A percentile compares a stretch with the other conserved stretches of the same genome.
These are phyloP conservation scores for Saturnispora saitoi DNA, from an alignment of 805 yeast species.

Conservation along the genomic window DNA sequence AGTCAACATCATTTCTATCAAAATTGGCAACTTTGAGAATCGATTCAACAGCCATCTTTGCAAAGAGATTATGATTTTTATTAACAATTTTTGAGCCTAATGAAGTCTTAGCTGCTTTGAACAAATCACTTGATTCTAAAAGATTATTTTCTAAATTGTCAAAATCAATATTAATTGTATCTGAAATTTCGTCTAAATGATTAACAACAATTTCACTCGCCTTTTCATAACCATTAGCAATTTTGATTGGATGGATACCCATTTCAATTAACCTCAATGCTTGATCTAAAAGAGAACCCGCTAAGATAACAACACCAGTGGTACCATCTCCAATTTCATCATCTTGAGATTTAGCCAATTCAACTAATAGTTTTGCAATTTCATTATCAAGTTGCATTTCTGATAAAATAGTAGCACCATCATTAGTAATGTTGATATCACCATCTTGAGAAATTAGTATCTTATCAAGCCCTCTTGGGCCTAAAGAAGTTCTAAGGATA, in stretches of 20 bases:
- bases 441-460: constrained; percentile 94
- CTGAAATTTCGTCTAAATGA: constrained; percentile 58
- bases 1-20: constrained; percentile 90
- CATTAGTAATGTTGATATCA: constrained; percentile 95
- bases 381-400: constrained; percentile 96
- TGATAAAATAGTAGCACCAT: constrained; percentile 93
- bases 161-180: constrained; percentile 30
- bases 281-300: constrained; percentile 89
- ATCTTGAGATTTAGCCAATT: constrained; percentile 89
- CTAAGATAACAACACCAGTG: constrained; percentile 95
- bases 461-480: constrained; percentile 98
- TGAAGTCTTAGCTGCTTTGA: constrained; percentile 91
- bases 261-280: constrained; percentile 90
- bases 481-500: constrained; percentile 84
- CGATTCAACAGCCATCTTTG: constrained; percentile 95
- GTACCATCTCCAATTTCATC: constrained; percentile 99
- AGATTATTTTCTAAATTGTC: constrained; percentile 23
- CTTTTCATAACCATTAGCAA: constrained; percentile 95
- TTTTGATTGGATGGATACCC: constrained; percentile 94
- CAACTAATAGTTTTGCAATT: constrained; percentile 91
- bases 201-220: constrained; percentile 87
- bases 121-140: constrained; percentile 43
- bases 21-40: constrained; percentile 87
- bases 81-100: constrained; percentile 94
- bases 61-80: constrained; percentile 87